Conservation (phyloP, 2,329 filamentous ascomycete species). For the Pseudocercospora musae region DNA sequence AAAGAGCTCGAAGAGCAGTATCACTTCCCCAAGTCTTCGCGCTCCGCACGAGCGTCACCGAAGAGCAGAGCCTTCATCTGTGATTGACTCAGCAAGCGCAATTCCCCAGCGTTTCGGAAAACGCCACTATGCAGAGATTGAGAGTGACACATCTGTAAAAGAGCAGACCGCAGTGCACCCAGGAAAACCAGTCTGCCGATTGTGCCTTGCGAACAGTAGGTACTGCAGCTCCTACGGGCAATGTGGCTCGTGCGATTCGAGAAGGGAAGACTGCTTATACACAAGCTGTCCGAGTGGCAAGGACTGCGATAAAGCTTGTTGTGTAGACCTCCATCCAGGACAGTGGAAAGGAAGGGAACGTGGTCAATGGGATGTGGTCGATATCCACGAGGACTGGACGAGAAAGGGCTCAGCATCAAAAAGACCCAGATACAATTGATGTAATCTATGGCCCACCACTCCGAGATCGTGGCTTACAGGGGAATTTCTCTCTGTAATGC, state of each 20-base stretch:
- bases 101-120: background rate
- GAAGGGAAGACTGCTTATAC: background rate
- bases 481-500: constrained; percentile 41
- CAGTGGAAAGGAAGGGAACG: background rate
- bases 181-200: background rate
- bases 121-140: background rate
- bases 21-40: no score
- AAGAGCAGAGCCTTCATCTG: no score
- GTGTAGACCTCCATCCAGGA: background rate
- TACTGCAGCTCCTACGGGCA: background rate
- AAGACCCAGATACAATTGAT: background rate
- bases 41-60: no score
- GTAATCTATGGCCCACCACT: constrained; percentile 3
- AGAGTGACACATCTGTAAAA: background rate
- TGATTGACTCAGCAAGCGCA: background rate
- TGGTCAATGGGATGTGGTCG: background rate
- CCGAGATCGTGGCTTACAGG: constrained; percentile 32
- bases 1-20: no score
- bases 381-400: background rate
- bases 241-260: background rate
- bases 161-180: background rate
- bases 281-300: background rate
- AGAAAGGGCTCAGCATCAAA: background rate
- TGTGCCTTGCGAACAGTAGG: background rate
- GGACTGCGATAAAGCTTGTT: background rate